phyloP scores from a whole-genome alignment of 257 asterid genomes.

The Solanum sejunctum region DNA sequence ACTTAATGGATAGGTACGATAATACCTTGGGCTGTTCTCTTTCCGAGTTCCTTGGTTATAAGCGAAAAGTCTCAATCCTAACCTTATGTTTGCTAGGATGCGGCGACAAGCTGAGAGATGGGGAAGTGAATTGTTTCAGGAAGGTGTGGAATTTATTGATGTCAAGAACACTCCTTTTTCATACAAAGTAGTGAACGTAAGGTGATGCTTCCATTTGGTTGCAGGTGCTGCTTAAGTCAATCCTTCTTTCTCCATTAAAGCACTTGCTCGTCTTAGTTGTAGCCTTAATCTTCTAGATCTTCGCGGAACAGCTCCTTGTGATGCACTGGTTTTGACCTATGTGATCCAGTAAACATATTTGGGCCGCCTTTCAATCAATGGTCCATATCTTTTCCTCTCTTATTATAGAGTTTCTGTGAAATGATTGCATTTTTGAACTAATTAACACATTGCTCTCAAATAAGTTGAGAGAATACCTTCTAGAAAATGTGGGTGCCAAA shows the following conservation, averaged over 20 bases:
- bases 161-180: slow-evolving; percentile 62
- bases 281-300: background rate
- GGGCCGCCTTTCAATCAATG: background rate
- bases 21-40: background rate
- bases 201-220: slow-evolving; percentile 35
- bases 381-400: background rate
- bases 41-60: background rate
- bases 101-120: slow-evolving; percentile 82
- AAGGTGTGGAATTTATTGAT: slow-evolving; percentile 78
- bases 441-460: background rate
- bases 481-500: background rate
- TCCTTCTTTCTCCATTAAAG: background rate
- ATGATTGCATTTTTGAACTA: background rate
- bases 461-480: background rate
- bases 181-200: slow-evolving; percentile 78
- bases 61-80: background rate
- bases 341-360: background rate
- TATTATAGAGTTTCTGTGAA: background rate
- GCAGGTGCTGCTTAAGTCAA: background rate
- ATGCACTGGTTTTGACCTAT: background rate
- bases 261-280: background rate
- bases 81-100: slow-evolving; percentile 37
- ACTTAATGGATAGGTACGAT: slow-evolving; percentile 76
- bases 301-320: background rate
- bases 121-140: slow-evolving; percentile 87